These are phyloP conservation scores for Blastobotrys malaysiensis DNA, from an alignment of 1,139 yeast species.

Conservation along the genomic window DNA sequence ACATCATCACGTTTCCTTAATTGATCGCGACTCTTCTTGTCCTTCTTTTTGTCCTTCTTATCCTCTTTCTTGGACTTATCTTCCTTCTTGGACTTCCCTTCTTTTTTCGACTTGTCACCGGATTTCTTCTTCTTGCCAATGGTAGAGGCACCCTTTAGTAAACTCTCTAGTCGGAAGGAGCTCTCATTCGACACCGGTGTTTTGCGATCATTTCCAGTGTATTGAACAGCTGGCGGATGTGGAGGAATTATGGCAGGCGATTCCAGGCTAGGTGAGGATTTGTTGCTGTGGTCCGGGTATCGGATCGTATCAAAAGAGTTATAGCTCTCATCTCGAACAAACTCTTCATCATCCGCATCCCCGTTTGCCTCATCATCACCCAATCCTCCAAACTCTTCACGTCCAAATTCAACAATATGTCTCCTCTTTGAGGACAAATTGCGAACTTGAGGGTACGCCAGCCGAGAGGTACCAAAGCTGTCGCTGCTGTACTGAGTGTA, in stretches of 20 bases:
- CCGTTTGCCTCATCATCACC: constrained; percentile 9
- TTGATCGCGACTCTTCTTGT: constrained; percentile 1
- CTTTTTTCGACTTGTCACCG: constrained; percentile 13
- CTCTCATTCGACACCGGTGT: constrained; percentile 17
- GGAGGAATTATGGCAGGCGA: neutral
- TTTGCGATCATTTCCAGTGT: neutral
- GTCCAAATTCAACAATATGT: constrained; percentile 19
- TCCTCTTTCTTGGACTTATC: constrained; percentile 12
- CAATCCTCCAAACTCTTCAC: constrained; percentile 9
- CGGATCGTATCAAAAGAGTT: constrained; percentile 13
- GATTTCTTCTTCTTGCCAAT: constrained; percentile 25
- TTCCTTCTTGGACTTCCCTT: constrained; percentile 11
- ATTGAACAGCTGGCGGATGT: neutral
- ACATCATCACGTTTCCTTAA: neutral
- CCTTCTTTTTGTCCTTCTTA: constrained; percentile 7
- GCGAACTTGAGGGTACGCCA: neutral
- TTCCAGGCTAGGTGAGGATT: neutral
- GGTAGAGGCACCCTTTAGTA: constrained; percentile 28
- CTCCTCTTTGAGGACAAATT: constrained; percentile 13
- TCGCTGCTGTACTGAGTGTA: constrained; percentile 2
- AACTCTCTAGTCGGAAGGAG: constrained; percentile 31
- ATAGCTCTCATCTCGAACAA: constrained; percentile 5
- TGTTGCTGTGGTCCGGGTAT: constrained; percentile 5
- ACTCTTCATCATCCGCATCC: constrained; percentile 6
- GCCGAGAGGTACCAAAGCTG: neutral